These are phyloP conservation scores for Takakia lepidozioides DNA, from an alignment of 225 moss, liverwort and hornwort species.

Conservation along the genomic window DNA sequence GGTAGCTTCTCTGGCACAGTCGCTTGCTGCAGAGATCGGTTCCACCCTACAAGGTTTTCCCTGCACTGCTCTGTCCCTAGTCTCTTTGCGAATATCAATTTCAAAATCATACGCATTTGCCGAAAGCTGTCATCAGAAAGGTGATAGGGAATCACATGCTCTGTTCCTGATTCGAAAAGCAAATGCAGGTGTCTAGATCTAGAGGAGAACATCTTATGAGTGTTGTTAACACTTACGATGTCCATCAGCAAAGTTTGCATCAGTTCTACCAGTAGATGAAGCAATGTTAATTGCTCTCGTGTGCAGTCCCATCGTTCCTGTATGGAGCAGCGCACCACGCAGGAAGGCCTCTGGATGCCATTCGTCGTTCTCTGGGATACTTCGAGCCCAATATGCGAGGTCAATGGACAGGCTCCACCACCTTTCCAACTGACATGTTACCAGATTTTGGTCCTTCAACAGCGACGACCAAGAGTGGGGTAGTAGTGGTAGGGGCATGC, in stretches of 20 bases:
- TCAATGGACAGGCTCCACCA: slow-evolving; percentile 57
- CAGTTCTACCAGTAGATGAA: too few relatives aligned
- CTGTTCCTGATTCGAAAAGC: too few relatives aligned
- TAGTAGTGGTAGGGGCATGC: slow-evolving; percentile 76
- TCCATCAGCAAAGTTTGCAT: too few relatives aligned
- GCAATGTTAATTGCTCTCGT: too few relatives aligned
- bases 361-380: slow-evolving; percentile 74
- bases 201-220: too few relatives aligned
- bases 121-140: too few relatives aligned
- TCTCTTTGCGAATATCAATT: too few relatives aligned
- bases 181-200: too few relatives aligned
- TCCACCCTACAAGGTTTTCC: slow-evolving; percentile 54
- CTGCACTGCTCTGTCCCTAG: neutral
- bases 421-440: slow-evolving; percentile 30
- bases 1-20: slow-evolving; percentile 53
- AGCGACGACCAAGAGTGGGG: slow-evolving; percentile 55
- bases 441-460: slow-evolving; percentile 67
- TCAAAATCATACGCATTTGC: too few relatives aligned
- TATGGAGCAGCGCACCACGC: slow-evolving; percentile 70
- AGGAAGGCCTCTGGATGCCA: slow-evolving; percentile 46
- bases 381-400: slow-evolving; percentile 52
- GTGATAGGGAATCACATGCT: too few relatives aligned
- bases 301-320: slow-evolving; percentile 83
- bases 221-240: too few relatives aligned
- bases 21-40: slow-evolving; percentile 75